Evolutionary conservation across 2,329 filamentous ascomycete species (phyloP), one percentile per base, ranked within the genome.

Genomic region (Aspergillus pseudoglaucus): DNA sequence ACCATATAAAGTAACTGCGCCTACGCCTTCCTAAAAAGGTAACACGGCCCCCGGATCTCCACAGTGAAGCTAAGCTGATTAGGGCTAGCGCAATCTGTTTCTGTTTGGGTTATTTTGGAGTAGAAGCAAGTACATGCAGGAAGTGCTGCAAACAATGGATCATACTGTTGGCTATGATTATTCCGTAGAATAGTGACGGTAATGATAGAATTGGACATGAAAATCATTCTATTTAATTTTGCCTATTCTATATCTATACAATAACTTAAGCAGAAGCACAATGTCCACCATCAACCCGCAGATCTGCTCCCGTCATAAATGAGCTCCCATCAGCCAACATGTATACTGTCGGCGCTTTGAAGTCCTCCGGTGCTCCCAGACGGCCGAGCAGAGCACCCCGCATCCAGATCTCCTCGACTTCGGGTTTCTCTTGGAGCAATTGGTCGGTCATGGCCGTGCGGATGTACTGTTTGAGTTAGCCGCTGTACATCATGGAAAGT

Each of bases 381-480:
- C 75, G 66, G 20, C 70, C 72, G n/a, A 79, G 63, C 12, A 79
- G 58, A 14, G 75, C 75, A 38, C 75, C 76, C 2, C 67, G 69
- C 75, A 78, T 78, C 75, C 75, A 79, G 5, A 66, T 73, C 60
- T 73, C 71, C 55, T 78, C 73, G 9, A 79, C 63, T n/a, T 73
- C 71, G 3, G 76, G 75, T 51, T 77, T 69, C 25, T 70, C 68
- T 35, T 64, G 52, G 4, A 75, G 62, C 4, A 75, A 59, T 42
- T 67, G 66, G 40, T 75, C 71, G 3, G 72, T 75, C 73, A 75
- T 75, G 15, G 71, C 71, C 2, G 73, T 76, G 44, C 70, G 64
- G 48, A 77, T 75, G 49, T 76, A 76, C 64, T 70, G 33, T 14
- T 35, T 47, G n/a, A 44, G 45, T 47, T 41, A 46, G n/a, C 8